These are phyloP conservation scores for Talaromyces sp. DNA, from an alignment of 2,329 filamentous ascomycete genomes.

Conservation along the genomic window DNA sequence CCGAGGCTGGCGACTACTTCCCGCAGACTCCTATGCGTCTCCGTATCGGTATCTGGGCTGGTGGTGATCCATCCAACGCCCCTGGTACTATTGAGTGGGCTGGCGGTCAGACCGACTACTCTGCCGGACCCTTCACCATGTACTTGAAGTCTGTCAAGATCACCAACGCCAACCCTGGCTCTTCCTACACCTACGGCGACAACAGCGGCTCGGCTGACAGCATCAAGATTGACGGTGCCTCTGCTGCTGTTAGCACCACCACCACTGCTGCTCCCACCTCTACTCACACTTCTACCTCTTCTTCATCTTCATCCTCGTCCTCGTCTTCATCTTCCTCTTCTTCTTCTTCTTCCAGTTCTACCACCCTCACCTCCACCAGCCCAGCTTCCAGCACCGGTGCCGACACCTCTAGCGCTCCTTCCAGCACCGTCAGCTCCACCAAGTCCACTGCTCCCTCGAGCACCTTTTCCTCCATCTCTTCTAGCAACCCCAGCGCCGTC, in stretches of 20 bases:
- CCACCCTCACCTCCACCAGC: not conserved
- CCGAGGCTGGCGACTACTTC: constrained; percentile 60
- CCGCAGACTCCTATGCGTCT: constrained; percentile 73
- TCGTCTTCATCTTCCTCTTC: not conserved
- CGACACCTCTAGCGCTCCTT: not conserved
- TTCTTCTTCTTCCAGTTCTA: not conserved
- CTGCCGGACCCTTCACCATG: constrained; percentile 68
- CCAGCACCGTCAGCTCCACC: constrained; percentile 20
- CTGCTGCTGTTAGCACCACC: not conserved
- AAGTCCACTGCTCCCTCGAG: constrained; percentile 35
- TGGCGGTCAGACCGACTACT: constrained; percentile 65
- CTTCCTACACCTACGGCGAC: constrained; percentile 65
- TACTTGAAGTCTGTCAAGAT: constrained; percentile 62
- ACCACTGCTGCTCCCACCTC: constrained; percentile 3
- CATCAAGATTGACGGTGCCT: constrained; percentile 70
- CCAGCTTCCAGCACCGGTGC: not conserved
- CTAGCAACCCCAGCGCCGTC: constrained; percentile 2
- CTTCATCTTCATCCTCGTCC: not conserved
- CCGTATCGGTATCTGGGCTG: constrained; percentile 67
- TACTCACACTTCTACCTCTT: not conserved
- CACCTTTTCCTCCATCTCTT: constrained; percentile 26
- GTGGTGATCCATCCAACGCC: constrained; percentile 50
- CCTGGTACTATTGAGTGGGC: constrained; percentile 64
- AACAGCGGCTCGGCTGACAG: constrained; percentile 60
- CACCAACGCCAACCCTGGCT: constrained; percentile 56